Base-by-base conservation (phyloP, 495 filamentous ascomycete genomes). In the Chaetomidium leptoderma region DNA sequence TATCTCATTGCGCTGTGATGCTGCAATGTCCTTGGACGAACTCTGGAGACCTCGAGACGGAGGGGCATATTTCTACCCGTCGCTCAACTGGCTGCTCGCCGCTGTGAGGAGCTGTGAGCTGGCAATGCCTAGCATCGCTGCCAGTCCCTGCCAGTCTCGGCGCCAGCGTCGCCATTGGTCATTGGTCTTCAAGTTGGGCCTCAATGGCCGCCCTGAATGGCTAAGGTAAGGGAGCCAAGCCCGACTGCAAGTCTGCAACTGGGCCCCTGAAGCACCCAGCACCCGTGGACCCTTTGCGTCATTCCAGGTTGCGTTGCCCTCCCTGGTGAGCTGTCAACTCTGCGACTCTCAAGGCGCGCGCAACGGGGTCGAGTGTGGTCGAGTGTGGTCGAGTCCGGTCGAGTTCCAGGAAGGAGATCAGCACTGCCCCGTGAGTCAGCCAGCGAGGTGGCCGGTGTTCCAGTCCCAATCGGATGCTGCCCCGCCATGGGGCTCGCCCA, bases 1-100 rank as follows among this genome's bases (percentile, higher is more conserved):
- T 57, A 58, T 57, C 52, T 59, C 62, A 67, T 65, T 51, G 63
- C 53, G 52, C 44, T 57, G 14, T 35, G 51, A 29, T 47, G 56
- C 7, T 52, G 46, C 55, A 35, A 32, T 56, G 49, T 57, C 51
- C 58, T 51, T 61, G 32, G 42, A 53, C 27, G n/a, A 24, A 40
- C 1, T 13, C 39, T 19, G 16, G 35, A 26, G 14, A 11, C 21
- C 23, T 7, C 14, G 49, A 39, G 24, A 46, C 16, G 49, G 33
- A 36, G 1, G 14, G 40, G 57, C 49, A 24, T 59, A 59, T 59
- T 53, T 59, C 57, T 59, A 59, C 30, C 42, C 49, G 17, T 2
- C 16, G 39, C 37, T 44, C 35, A 11, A 32, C 35, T 10, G 36
- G 37, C 46, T 29, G 27, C 14, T 10, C 43, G 33, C 8, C 1